Base-by-base conservation (phyloP, 169 alveolate genomes). In the Amoebophrya sp. region DNA sequence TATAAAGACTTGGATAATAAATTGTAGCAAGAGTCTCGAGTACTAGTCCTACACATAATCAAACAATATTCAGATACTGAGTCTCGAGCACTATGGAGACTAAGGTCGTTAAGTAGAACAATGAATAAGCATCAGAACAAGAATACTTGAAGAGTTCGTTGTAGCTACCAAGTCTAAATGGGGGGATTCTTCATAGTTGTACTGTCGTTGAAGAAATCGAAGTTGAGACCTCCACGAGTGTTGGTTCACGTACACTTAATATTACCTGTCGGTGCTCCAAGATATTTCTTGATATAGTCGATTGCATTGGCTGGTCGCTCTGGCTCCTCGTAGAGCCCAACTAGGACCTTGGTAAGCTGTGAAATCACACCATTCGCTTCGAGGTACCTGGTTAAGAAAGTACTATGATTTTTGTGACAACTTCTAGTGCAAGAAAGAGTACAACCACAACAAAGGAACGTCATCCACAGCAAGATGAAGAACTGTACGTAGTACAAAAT, bases 301-400 rank as follows among this genome's bases (percentile, higher is more conserved):
- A 96, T 93, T 41, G 97, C 97, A 94, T 96, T 94, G 18, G 92
- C 40, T 76, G 97, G 98, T 90, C 95, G 95, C 89, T 96, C 96
- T 78, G 97, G n/a, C 90, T 95, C 97, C 94, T 96, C 98, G 90
- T 96, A 96, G 39, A 96, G 95, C 40, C 97, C 97, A 90, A 96
- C 98, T 41, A 96, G 94, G 10, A 96, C 98, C 92, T 96, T 94
- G 12, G 98, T 96, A 36, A 96, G 95, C 95, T 96, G 95, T 39
- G 96, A 97, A 92, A 96, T 94, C 53, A 96, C 97, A 12, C 98
- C 97, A 65, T 95, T 94, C 95, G 95, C 95, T 93, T 95, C 97
- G 89, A 96, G 91, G 94, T 95, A 96, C 92, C 53, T 78, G 3
- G 23, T 10, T 78, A n/a, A 23, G 33, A 77, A 77, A n/a, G 33